Evolutionary conservation across 2,329 filamentous ascomycete genomes (phyloP).

Genomic region (Fusarium cicatricum): DNA sequence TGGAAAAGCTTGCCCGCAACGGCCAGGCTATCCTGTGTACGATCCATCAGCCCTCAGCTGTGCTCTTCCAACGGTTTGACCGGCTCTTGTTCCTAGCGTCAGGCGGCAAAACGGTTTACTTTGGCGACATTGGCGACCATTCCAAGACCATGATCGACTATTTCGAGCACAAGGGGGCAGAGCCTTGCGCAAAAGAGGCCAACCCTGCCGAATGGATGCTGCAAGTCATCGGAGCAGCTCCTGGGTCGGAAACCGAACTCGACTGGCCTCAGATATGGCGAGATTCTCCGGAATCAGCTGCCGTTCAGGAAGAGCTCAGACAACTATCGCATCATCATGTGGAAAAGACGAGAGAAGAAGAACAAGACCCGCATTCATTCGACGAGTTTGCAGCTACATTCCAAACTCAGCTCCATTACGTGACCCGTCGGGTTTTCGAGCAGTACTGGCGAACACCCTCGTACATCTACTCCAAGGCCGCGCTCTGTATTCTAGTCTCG

Average conservation of each 20-base stretch:
- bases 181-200: constrained; percentile 59
- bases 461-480: constrained; percentile 67
- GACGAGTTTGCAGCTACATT: constrained; percentile 46
- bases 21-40: constrained; percentile 60
- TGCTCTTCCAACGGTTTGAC: constrained; percentile 62
- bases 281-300: constrained; percentile 42
- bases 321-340: constrained; percentile 14
- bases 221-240: constrained; percentile 53
- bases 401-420: constrained; percentile 44
- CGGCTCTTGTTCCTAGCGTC: constrained; percentile 66
- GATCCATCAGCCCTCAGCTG: constrained; percentile 60
- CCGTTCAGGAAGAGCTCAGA: constrained; percentile 47
- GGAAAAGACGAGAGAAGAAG: not conserved
- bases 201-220: constrained; percentile 78
- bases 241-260: constrained; percentile 54
- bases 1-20: constrained; percentile 63
- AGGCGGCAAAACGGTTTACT: constrained; percentile 71
- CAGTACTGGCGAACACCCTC: constrained; percentile 56
- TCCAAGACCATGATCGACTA: constrained; percentile 63
- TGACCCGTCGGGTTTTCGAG: constrained; percentile 48
- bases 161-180: constrained; percentile 69
- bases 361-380: constrained; percentile 33
- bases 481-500: constrained; percentile 30
- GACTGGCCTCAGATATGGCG: constrained; percentile 52
- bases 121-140: constrained; percentile 67